Base-by-base conservation (phyloP, 495 filamentous ascomycete genomes). In the Cladorrhinum samala region DNA sequence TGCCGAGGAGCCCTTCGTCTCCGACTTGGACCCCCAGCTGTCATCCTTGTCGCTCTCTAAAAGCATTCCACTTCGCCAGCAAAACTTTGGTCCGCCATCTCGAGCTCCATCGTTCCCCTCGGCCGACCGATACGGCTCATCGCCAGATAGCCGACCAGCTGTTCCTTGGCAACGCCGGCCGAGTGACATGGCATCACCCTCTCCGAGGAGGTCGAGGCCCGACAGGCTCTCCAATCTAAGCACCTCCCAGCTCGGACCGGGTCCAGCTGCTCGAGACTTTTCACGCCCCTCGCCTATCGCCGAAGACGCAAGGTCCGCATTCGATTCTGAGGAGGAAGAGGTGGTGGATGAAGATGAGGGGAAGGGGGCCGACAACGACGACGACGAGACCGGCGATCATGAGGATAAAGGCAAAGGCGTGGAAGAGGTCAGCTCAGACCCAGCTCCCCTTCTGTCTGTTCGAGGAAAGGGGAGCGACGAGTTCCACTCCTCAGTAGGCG, bases 21-120 rank as follows among this genome's bases (percentile, higher is more conserved):
- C 17, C 19, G 50, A 53, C 14, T 50, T 47, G 0, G 46, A 59
- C 2, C 7, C 4, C 14, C 30, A 52, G 54, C 51, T 59, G 40
- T 54, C 57, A 46, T 56, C 62, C 8, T 18, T 0, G 14, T 51
- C 13, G 13, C 51, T 3, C 47, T 40, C 13, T 50, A 54, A 24
- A 58, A 46, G 16, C 36, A n/a, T n/a, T n/a, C n/a, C n/a, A n/a
- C n/a, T 33, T 33, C 27, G 27, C 27, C 5, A 33, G 11, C 27
- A 33, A 33, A 33, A 11, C 11, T 33, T 33, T 11, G 5, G 37
- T 13, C 24, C 23, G 16, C 52, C 58, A 14, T 37, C 45, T 24
- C 58, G 48, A 19, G 38, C 18, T 21, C 36, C 48, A 1, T 39
- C 56, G 17, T 18, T 48, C 20, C 6, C 47, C 20, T 39, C 24